Conservation (phyloP, 306 rosid genomes). For the Trifolium pratense region DNA sequence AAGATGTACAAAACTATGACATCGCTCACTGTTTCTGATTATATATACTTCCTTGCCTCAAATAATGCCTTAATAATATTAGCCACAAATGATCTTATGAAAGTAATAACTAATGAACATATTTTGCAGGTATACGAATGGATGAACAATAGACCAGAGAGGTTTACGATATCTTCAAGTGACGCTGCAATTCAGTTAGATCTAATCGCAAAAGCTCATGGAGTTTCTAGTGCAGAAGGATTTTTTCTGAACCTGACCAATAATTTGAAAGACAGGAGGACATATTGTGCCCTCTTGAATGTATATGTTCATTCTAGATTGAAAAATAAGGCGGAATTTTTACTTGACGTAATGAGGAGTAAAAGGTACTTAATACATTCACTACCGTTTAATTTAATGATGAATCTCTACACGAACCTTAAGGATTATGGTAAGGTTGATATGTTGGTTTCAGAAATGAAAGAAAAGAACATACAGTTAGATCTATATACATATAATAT, state of each 20-base stretch:
- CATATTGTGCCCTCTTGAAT: slow-evolving; percentile 85
- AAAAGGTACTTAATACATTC: slow-evolving; percentile 68
- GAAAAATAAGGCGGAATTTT: slow-evolving; percentile 79
- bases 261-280: slow-evolving; percentile 66
- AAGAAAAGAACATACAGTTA: slow-evolving; percentile 59
- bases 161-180: slow-evolving; percentile 76
- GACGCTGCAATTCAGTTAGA: slow-evolving; percentile 91
- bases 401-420: slow-evolving; percentile 90
- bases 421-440: slow-evolving; percentile 82
- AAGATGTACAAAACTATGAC: background rate
- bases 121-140: slow-evolving; percentile 81
- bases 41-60: slow-evolving; percentile 9
- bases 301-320: slow-evolving; percentile 62
- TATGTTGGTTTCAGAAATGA: slow-evolving; percentile 75
- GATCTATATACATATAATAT: slow-evolving; percentile 89
- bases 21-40: background rate
- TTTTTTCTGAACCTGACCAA: slow-evolving; percentile 65
- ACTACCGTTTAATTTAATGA: slow-evolving; percentile 92
- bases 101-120: slow-evolving; percentile 32
- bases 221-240: slow-evolving; percentile 75
- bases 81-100: slow-evolving; percentile 8
- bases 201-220: slow-evolving; percentile 77
- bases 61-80: background rate
- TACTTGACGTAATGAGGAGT: slow-evolving; percentile 74
- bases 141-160: slow-evolving; percentile 83